Percentiles rank a stretch among this genome's conserved stretches.
Conservation (phyloP, 1,284 basidiomycete genomes). For the Cutaneotrichosporon sp. region DNA sequence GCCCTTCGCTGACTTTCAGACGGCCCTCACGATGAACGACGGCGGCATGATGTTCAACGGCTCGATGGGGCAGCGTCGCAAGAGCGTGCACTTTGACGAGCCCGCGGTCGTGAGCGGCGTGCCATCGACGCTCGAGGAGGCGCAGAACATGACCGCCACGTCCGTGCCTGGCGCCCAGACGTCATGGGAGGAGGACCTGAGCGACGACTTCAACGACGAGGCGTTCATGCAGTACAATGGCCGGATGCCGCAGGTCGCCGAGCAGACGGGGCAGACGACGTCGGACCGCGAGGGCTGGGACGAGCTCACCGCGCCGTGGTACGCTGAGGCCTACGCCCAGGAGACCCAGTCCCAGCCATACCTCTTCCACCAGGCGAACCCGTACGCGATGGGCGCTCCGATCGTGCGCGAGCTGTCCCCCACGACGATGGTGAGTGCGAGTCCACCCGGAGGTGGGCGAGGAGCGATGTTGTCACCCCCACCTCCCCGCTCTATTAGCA, state of each 20-base stretch:
- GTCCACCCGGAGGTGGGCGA: constrained; percentile 2
- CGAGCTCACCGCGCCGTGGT: constrained; percentile 78
- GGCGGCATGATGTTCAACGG: constrained; percentile 26
- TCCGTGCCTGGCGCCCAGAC: constrained; percentile 42
- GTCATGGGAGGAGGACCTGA: constrained; percentile 51
- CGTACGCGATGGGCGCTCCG: constrained; percentile 66
- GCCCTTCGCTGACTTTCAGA: constrained; percentile 30
- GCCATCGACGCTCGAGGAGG: constrained; percentile 55
- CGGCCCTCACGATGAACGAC: constrained; percentile 33
- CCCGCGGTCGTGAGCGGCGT: constrained; percentile 26
- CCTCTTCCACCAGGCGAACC: constrained; percentile 78
- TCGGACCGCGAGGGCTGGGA: constrained; percentile 57
- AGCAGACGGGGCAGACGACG: constrained; percentile 25
- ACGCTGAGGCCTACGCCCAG: constrained; percentile 85
- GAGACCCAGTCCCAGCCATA: constrained; percentile 59
- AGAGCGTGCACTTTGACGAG: constrained; percentile 53
- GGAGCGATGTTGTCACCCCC: too few relatives aligned
- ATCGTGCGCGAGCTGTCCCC: constrained; percentile 51
- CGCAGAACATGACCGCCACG: constrained; percentile 44
- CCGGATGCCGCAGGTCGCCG: constrained; percentile 15
- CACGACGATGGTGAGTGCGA: constrained; percentile 36
- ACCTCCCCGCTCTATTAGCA: too few relatives aligned
- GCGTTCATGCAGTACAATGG: constrained; percentile 43
- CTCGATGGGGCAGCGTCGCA: constrained; percentile 26
- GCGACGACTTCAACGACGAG: constrained; percentile 42